Base-by-base conservation (phyloP, 371 early-diverging fungal genomes). In the Lichtheimia hyalospora region DNA sequence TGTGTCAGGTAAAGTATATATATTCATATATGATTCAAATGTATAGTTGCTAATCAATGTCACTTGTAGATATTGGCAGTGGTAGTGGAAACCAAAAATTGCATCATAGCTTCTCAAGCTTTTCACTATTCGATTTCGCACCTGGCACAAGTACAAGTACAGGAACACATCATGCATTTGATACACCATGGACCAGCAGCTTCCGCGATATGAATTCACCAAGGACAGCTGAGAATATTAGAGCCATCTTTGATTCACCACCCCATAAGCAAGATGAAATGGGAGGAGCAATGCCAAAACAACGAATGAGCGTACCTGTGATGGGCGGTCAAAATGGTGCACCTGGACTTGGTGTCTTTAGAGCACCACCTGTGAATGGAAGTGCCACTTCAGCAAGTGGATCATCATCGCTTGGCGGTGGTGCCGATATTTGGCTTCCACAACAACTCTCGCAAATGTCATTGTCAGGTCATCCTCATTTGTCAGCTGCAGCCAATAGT, bases 121-220 rank as follows among this genome's bases (percentile, higher is more conserved):
- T 55, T 39, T 56, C 56, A 23, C 34, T 62, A 24, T 62, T 62
- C 27, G 64, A 63, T 49, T 63, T 54, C 27, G 54, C 63, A 48
- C 54, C 63, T 20, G 58, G 63, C 28, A 63, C 40, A 15, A 58
- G 58, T 16, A 42, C 58, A 20, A 50, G 50, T 24, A 49, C 58
- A 23, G 51, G 64, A 21, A 60, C 62, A 2, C 54, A 49, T 15
- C 64, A 64, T 14, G 63, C 69, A 15, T 52, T 76, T 20, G 71
- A 76, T 27, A 63, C 64, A 24, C 68, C 72, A 12, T 77, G 78
- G 78, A 46, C 34, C 5, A 71, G 65, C 46, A 71, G 63, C 42
- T 72, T 74, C 61, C 65, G 78, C 51, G 74, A 74, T 24, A 74
- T 72, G 62, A 72, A 68, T 48, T 66, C 70, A n/a, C 64, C 70